Percentiles rank a stretch among this genome's conserved stretches.
Conservation (phyloP, 208 protist species). For the Phytomonas serpens region DNA sequence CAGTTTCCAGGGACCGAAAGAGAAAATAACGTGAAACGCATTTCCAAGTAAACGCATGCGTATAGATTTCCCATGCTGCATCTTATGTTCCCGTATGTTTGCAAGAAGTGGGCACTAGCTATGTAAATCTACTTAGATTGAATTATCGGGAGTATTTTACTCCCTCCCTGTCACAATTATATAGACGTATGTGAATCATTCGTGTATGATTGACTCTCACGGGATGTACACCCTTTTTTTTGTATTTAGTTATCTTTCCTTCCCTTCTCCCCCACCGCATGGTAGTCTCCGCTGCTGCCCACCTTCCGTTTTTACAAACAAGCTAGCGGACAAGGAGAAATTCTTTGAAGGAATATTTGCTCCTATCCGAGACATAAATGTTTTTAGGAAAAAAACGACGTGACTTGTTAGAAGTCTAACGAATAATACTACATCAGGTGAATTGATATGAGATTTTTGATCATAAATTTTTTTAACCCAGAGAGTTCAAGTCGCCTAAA, state of each 20-base stretch:
- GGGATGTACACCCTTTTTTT: neutral
- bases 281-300: neutral
- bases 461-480: neutral
- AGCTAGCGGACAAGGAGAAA: neutral
- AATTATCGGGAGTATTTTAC: too few species aligned
- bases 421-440: neutral
- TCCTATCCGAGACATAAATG: neutral
- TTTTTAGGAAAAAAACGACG: neutral
- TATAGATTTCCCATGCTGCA: neutral
- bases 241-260: neutral
- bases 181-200: neutral
- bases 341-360: neutral
- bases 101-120: neutral
- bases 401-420: neutral
- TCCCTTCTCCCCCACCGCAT: neutral
- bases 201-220: neutral
- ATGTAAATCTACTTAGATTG: neutral
- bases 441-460: neutral
- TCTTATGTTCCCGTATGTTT: neutral
- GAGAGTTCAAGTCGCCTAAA: neutral
- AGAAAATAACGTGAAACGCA: slow-evolving; percentile 20
- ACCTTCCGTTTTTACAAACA: neutral
- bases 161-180: too few species aligned
- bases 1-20: slow-evolving; percentile 19
- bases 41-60: neutral